Conservation (phyloP, 2,329 filamentous ascomycete genomes). For the Monilinia laxa region DNA sequence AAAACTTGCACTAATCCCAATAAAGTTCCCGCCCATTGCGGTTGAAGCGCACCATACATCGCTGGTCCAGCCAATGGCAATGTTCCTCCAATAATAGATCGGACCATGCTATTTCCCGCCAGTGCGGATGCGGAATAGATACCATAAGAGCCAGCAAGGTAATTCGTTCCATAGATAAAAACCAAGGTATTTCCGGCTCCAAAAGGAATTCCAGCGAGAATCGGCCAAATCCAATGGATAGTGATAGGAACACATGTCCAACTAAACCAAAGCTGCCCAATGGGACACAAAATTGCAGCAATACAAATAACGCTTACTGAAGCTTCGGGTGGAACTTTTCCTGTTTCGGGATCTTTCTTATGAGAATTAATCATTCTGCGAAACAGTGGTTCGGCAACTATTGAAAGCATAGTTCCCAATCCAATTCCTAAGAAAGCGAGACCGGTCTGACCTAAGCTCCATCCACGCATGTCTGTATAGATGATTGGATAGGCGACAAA, state of each 20-base stretch:
- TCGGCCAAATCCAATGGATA: slow-evolving; percentile 80
- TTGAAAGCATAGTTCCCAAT: slow-evolving; percentile 61
- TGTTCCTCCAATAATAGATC: slow-evolving; percentile 72
- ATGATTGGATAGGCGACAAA: slow-evolving; percentile 90
- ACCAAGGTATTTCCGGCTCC: slow-evolving; percentile 73
- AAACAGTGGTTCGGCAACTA: slow-evolving; percentile 68
- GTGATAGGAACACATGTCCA: slow-evolving; percentile 79
- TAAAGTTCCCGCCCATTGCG: slow-evolving; percentile 77
- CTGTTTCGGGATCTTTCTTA: slow-evolving; percentile 71
- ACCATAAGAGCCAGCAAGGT: slow-evolving; percentile 74
- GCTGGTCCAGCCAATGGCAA: slow-evolving; percentile 71
- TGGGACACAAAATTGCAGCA: slow-evolving; percentile 68
- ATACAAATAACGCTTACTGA: slow-evolving; percentile 79
- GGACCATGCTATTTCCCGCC: slow-evolving; percentile 74
- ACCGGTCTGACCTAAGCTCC: slow-evolving; percentile 70
- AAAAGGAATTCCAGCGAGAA: slow-evolving; percentile 77
- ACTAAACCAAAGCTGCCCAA: slow-evolving; percentile 81
- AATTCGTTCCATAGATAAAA: slow-evolving; percentile 82
- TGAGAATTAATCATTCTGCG: slow-evolving; percentile 77
- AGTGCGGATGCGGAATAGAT: slow-evolving; percentile 81
- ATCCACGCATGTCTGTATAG: slow-evolving; percentile 71
- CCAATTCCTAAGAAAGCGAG: slow-evolving; percentile 74
- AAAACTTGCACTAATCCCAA: slow-evolving; percentile 70
- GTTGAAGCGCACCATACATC: slow-evolving; percentile 68
- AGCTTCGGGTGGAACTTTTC: slow-evolving; percentile 72